phyloP scores from a whole-genome alignment of 2,329 filamentous ascomycete genomes.

The Xylariaceae sp. region DNA sequence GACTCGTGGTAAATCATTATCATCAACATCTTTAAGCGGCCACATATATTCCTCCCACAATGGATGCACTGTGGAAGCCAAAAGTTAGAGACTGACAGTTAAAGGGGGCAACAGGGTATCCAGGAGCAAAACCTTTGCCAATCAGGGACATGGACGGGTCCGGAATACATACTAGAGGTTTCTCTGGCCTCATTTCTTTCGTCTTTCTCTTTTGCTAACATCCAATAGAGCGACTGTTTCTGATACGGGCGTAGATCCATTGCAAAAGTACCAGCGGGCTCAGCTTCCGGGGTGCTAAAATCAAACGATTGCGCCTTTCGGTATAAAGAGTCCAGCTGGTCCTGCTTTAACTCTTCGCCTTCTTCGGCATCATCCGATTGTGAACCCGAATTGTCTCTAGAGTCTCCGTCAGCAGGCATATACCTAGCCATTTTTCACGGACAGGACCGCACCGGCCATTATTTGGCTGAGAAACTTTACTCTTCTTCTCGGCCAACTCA shows the following conservation, averaged over 20 bases:
- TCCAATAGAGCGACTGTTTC: constrained; percentile 93
- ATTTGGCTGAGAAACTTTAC: constrained; percentile 44
- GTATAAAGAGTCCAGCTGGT: constrained; percentile 89
- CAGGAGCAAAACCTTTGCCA: not conserved
- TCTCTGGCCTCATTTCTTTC: constrained; percentile 61
- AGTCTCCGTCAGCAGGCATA: constrained; percentile 5
- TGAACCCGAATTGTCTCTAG: constrained; percentile 35
- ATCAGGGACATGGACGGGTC: not conserved
- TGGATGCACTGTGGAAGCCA: constrained; percentile 61
- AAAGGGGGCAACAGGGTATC: not conserved
- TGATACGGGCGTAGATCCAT: constrained; percentile 88
- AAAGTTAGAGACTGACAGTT: not conserved
- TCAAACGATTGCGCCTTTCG: constrained; percentile 96
- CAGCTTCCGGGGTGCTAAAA: constrained; percentile 81
- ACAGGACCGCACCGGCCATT: constrained; percentile 18
- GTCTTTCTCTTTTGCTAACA: constrained; percentile 88
- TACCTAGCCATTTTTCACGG: too few relatives aligned
- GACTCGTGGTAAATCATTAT: constrained; percentile 63
- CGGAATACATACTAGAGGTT: constrained; percentile 49
- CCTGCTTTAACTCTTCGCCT: constrained; percentile 86
- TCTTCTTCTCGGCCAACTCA: constrained; percentile 75
- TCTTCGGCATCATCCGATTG: constrained; percentile 68
- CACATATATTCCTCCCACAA: constrained; percentile 94
- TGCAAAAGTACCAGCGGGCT: constrained; percentile 74
- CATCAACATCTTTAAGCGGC: constrained; percentile 83